Evolutionary conservation across 1,284 basidiomycete genomes (phyloP), one percentile per base, ranked within the genome.

Genomic region (Heimioporus retisporus): DNA sequence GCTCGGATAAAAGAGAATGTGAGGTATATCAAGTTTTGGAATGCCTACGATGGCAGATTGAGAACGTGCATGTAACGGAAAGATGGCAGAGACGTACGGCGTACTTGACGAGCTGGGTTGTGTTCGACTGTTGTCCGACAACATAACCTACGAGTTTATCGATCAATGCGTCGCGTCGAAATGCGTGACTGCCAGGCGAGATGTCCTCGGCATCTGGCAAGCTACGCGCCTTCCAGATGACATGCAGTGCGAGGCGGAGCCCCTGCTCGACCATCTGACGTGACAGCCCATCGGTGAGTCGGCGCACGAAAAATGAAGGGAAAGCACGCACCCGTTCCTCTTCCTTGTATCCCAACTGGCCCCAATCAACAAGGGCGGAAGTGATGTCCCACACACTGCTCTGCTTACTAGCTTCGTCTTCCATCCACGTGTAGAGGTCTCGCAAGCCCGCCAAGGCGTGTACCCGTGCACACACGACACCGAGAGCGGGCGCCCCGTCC

Each of bases 361-460:
- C 97, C 56, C 98, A 86, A 61, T 95, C 92, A 1, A 93, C 92
- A 46, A 99, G 85, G 0, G 93, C 93, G 68, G 86, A 89, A 53
- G 98, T 76, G 54, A 97, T 94, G 72, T 97, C 93, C 94, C 94
- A 97, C 1, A 91, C 93, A 72, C 90, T 93, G 67, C 92, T 94
- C 77, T 94, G 93, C 73, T 95, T 96, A 6, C 95, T 96, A 42
- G 93, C 91, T 70, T 94, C 92, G 69, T 96, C 95, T 72, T 98
- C 96, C 80, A 97, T 92, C 84, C 92, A 93, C 0, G 84, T 80
- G 0, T 88, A 89, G 80, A 96, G 28, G 79, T 98, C 93, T 60
- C 93, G 85, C 40, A 86, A 88, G 16, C 90, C 89, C 23, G 88
- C 84, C 59, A 99, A 80, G 3, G 91, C 85, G 19, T 89, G 86